A percentile compares a stretch with the other conserved stretches of the same genome.
These are phyloP conservation scores for Spergularia bocconei DNA, from an alignment of 148 eudicot species.

Conservation along the genomic window DNA sequence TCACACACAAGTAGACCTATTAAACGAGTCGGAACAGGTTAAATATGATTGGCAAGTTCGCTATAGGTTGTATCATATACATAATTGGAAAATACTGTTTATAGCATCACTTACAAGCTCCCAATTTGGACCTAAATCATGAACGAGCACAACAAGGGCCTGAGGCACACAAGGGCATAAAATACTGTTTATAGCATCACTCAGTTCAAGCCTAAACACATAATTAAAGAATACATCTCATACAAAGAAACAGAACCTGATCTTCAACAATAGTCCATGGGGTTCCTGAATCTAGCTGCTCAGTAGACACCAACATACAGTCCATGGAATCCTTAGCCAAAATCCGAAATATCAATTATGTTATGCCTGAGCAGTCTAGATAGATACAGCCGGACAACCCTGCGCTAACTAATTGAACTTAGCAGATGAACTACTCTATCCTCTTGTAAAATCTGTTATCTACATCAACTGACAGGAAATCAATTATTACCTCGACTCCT, in stretches of 20 bases:
- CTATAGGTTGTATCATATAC: no score
- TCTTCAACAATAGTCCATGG: constrained; percentile 89
- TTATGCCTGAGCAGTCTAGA: not conserved
- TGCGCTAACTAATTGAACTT: no score
- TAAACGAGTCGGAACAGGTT: no score
- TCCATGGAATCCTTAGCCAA: not conserved
- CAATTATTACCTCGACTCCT: no score
- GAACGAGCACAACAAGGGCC: constrained; percentile 98
- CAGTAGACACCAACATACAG: constrained; percentile 48
- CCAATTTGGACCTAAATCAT: constrained; percentile 98
- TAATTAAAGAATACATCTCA: not conserved
- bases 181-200: no score
- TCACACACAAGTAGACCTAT: no score
- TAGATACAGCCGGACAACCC: no score
- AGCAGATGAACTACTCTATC: no score
- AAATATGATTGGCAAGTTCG: no score
- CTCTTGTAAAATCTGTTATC: no score
- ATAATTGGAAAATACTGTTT: constrained; percentile 73
- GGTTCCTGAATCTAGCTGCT: constrained; percentile 64
- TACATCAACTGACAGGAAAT: no score
- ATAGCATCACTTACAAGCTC: constrained; percentile 92
- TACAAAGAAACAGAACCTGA: constrained; percentile 49
- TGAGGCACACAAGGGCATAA: constrained; percentile 26
- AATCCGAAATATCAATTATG: not conserved
- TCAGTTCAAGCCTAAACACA: constrained; percentile 21